Evolutionary conservation across 148 eudicot genomes (phyloP).

Genomic region (Salicornia ramosissima): DNA sequence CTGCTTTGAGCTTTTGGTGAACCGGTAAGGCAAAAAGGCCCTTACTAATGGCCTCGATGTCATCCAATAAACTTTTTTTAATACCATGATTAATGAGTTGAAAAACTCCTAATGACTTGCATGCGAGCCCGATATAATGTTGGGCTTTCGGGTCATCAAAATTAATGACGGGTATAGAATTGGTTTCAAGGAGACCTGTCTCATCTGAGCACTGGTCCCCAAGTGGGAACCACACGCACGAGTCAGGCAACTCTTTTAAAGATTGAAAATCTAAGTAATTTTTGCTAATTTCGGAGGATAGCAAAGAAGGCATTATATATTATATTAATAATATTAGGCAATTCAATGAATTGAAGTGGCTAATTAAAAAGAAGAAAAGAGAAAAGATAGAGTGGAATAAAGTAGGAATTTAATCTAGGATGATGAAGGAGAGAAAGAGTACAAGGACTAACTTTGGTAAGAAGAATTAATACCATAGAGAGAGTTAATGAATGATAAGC

Average conservation of each 20-base stretch:
- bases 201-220: constrained; percentile 1
- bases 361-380: too few relatives aligned
- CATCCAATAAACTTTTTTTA: constrained; percentile 30
- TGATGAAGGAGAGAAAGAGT: too few relatives aligned
- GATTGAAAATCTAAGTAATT: constrained; percentile 43
- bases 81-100: constrained; percentile 62
- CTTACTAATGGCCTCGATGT: constrained; percentile 32
- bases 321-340: too few relatives aligned
- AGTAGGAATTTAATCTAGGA: too few relatives aligned
- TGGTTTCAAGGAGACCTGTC: background rate
- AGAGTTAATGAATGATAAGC: too few relatives aligned
- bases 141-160: constrained; percentile 42
- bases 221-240: constrained; percentile 47
- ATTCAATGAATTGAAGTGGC: too few relatives aligned
- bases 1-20: constrained; percentile 63
- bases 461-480: too few relatives aligned
- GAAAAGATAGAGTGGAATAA: too few relatives aligned
- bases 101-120: constrained; percentile 76
- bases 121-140: constrained; percentile 53
- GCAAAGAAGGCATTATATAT: too few relatives aligned
- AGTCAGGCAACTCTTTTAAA: constrained; percentile 59
- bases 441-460: too few relatives aligned
- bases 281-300: too few relatives aligned
- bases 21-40: constrained; percentile 57
- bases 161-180: constrained; percentile 44